A percentile compares a stretch with the other conserved stretches of the same genome.
Evolutionary conservation across 2,329 filamentous ascomycete genomes (phyloP).

Genomic region (Ciborinia camelliae): DNA sequence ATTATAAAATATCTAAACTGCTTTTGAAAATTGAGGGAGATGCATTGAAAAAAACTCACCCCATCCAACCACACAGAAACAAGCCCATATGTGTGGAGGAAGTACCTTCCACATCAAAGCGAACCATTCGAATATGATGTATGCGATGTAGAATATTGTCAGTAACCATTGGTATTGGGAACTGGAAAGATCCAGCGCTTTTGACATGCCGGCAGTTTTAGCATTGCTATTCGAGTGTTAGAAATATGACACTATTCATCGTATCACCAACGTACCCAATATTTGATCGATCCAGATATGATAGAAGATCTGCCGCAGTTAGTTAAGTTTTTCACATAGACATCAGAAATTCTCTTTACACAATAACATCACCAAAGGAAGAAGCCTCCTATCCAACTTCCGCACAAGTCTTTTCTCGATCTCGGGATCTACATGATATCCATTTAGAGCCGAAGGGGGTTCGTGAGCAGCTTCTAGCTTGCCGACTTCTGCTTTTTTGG

Average conservation of each 20-base stretch:
- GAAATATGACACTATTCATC: neutral
- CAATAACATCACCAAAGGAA: conserved; percentile 38
- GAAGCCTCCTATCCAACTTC: conserved; percentile 57
- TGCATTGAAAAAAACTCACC: conserved; percentile 18
- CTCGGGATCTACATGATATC: conserved; percentile 3
- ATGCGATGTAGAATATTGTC: conserved; percentile 42
- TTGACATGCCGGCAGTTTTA: conserved; percentile 50
- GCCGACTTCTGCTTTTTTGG: neutral
- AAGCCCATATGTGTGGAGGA: conserved; percentile 41
- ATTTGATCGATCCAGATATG: conserved; percentile 50
- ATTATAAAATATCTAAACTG: neutral
- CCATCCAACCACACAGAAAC: conserved; percentile 40
- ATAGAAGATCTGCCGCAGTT: conserved; percentile 41
- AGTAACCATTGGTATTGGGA: conserved; percentile 42
- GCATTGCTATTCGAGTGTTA: conserved; percentile 44
- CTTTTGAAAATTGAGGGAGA: neutral
- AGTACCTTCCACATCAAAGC: conserved; percentile 41
- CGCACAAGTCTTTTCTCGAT: conserved; percentile 49
- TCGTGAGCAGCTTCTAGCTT: conserved; percentile 7
- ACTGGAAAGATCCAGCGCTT: conserved; percentile 47
- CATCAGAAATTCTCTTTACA: conserved; percentile 13
- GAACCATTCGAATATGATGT: conserved; percentile 42
- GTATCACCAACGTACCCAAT: conserved; percentile 40
- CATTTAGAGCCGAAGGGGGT: conserved; percentile 4
- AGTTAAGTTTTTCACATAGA: neutral